Conservation (phyloP, 176 grass and related monocot genomes). For the Musa troglodytarum region DNA sequence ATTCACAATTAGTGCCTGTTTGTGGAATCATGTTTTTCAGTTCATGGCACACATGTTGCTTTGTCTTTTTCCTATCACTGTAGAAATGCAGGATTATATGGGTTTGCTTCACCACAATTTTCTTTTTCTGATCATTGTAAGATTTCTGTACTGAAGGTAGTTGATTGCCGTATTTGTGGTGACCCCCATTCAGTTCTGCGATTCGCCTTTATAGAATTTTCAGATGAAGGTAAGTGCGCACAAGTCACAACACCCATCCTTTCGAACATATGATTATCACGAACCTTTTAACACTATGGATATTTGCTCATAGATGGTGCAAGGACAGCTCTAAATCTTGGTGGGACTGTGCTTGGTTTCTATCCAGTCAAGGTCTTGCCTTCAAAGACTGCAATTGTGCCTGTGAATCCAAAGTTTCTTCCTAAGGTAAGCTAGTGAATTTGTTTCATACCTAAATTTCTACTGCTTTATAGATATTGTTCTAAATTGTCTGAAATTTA, state of each 20-base stretch:
- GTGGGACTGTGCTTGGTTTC: constrained; percentile 77
- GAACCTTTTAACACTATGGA: constrained; percentile 1
- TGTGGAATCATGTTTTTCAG: neutral
- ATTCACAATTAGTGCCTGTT: neutral
- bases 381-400: constrained; percentile 88
- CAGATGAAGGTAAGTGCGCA: constrained; percentile 56
- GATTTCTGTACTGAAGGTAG: constrained; percentile 40
- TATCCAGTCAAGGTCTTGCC: constrained; percentile 92
- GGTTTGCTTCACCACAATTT: no score
- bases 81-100: neutral
- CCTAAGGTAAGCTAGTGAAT: constrained; percentile 41
- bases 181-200: constrained; percentile 83
- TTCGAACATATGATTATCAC: constrained; percentile 5
- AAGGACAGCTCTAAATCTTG: constrained; percentile 66
- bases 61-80: neutral
- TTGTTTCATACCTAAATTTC: neutral
- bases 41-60: neutral
- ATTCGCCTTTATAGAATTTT: constrained; percentile 97
- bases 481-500: neutral
- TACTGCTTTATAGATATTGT: neutral
- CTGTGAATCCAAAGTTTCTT: constrained; percentile 96
- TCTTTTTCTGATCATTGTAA: neutral
- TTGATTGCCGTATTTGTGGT: constrained; percentile 95
- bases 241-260: neutral
- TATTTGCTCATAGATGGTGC: constrained; percentile 51